These are phyloP conservation scores for Lavandula angustifolia DNA, from an alignment of 257 asterid genomes.

Conservation along the genomic window DNA sequence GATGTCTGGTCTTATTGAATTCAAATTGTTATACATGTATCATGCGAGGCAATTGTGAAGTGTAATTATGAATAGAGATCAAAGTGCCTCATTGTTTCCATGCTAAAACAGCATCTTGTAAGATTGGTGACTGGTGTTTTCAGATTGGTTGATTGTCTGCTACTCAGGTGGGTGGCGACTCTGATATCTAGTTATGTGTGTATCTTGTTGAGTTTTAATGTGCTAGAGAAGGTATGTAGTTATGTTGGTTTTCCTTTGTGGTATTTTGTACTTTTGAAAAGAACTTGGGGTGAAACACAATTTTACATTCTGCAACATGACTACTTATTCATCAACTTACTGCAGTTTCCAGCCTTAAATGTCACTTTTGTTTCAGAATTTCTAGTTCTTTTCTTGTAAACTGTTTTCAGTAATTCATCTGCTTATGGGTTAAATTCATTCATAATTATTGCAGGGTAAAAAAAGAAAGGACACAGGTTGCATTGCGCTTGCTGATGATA, in stretches of 20 bases:
- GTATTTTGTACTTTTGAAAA: slow-evolving; percentile 1
- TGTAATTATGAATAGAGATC: not conserved
- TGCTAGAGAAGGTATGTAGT: not conserved
- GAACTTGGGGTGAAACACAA: not conserved
- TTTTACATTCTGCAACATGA: slow-evolving; percentile 8
- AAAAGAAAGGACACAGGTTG: slow-evolving; percentile 71
- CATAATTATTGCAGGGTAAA: slow-evolving; percentile 56
- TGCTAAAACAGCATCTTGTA: not conserved
- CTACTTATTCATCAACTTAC: not conserved
- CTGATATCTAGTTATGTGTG: not conserved
- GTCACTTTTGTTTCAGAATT: not conserved
- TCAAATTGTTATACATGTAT: not conserved
- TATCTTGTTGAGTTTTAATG: not conserved
- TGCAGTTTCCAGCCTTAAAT: not conserved
- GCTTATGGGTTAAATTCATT: slow-evolving; percentile 1
- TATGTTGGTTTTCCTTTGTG: not conserved
- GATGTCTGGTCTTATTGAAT: not conserved
- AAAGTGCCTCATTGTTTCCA: not conserved
- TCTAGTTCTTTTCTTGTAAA: too few species aligned
- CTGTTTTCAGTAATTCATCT: not conserved
- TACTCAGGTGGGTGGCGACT: not conserved
- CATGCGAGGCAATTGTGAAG: not conserved
- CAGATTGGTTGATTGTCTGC: not conserved
- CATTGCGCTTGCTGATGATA: slow-evolving; percentile 78
- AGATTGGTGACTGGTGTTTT: not conserved